Evolutionary conservation across 768 basidiomycete species (phyloP).

Genomic region (Podaxis mareebaensis): DNA sequence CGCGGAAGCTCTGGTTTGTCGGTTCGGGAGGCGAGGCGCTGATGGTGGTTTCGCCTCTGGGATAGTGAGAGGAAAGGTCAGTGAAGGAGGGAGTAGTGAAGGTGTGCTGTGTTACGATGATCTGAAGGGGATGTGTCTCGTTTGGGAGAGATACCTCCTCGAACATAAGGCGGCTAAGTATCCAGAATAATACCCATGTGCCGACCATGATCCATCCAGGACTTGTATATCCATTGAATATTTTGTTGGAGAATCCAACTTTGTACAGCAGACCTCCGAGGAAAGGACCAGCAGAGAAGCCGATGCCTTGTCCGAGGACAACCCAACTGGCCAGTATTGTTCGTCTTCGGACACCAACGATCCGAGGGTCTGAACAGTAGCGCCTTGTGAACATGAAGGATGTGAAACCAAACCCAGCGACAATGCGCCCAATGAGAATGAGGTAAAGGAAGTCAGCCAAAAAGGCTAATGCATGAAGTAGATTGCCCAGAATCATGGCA

Average conservation of each 20-base stretch:
- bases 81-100: not conserved
- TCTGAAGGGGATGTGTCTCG: conserved; percentile 1
- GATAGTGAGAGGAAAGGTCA: conserved; percentile 37
- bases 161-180: conserved; percentile 32
- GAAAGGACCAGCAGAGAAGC: conserved; percentile 66
- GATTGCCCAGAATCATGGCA: conserved; percentile 52
- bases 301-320: conserved; percentile 62
- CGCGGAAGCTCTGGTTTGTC: conserved; percentile 9
- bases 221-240: conserved; percentile 71
- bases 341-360: conserved; percentile 62
- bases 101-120: not conserved
- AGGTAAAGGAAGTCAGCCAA: conserved; percentile 60
- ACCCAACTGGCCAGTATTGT: conserved; percentile 65
- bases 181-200: conserved; percentile 55
- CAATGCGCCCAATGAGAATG: conserved; percentile 70
- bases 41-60: conserved; percentile 33
- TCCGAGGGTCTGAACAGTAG: conserved; percentile 69
- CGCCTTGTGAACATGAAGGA: conserved; percentile 69
- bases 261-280: conserved; percentile 63
- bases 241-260: conserved; percentile 50
- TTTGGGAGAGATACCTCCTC: conserved; percentile 35
- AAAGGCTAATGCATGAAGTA: conserved; percentile 65
- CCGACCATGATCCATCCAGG: conserved; percentile 66
- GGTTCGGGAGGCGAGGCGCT: conserved; percentile 11
- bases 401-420: conserved; percentile 60